A percentile compares a stretch with the other conserved stretches of the same genome.
Conservation (phyloP, 331 rosid species). For the Spiraea crenata region DNA sequence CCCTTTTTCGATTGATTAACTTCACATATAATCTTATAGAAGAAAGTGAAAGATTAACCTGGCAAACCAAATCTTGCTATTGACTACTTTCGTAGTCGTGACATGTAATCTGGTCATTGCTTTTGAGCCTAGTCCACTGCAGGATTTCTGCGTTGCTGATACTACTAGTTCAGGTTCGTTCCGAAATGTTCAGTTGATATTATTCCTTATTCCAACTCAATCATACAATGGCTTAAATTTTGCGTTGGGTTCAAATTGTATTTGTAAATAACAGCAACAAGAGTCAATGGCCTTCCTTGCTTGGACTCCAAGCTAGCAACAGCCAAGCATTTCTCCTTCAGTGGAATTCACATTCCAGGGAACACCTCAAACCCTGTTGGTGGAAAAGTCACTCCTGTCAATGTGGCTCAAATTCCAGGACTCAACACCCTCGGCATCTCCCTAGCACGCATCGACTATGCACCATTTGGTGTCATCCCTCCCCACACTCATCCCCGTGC, state of each 20-base stretch:
- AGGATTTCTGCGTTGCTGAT: constrained; percentile 41
- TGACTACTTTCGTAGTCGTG: constrained; percentile 16
- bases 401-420: constrained; percentile 11
- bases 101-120: constrained; percentile 24
- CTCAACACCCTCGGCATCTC: constrained; percentile 16
- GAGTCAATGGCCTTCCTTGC: constrained; percentile 6
- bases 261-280: background rate
- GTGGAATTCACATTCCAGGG: background rate
- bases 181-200: no score
- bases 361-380: constrained; percentile 10
- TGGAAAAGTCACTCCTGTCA: background rate
- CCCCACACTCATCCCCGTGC: constrained; percentile 10
- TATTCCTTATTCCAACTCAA: background rate
- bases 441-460: background rate
- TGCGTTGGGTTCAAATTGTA: background rate
- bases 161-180: constrained; percentile 22
- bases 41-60: background rate
- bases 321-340: constrained; percentile 6
- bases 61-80: constrained; percentile 5
- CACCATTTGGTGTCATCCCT: background rate
- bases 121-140: constrained; percentile 33
- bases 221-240: background rate
- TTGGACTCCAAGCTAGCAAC: constrained; percentile 10
- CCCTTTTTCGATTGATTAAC: background rate
- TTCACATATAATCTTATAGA: background rate